Conservation (phyloP, 1,284 basidiomycete genomes). For the Polyporus tsugae region DNA sequence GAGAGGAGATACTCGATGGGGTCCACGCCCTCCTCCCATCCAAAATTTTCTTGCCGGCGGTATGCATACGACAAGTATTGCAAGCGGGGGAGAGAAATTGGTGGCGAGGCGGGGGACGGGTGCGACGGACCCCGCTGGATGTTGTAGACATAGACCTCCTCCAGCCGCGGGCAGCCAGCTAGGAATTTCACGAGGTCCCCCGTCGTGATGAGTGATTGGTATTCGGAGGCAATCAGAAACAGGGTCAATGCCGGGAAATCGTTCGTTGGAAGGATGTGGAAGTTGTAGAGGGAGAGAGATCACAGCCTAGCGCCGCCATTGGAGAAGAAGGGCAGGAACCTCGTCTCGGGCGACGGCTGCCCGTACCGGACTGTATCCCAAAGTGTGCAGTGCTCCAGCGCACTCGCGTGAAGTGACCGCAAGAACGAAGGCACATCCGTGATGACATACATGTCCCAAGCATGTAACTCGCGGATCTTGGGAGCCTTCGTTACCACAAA, state of each 20-base stretch:
- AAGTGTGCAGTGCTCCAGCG: neutral
- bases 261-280: slow-evolving; percentile 7
- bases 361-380: no score
- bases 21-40: neutral
- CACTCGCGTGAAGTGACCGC: neutral
- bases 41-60: neutral
- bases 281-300: neutral
- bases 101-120: neutral
- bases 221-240: neutral
- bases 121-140: no score
- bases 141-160: slow-evolving; percentile 9
- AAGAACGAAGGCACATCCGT: neutral
- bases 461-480: neutral
- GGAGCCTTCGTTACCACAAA: neutral
- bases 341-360: neutral
- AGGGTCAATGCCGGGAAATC: slow-evolving; percentile 4
- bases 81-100: neutral
- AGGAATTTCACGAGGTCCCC: slow-evolving; percentile 10
- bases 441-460: no score
- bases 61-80: slow-evolving; percentile 3
- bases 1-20: neutral
- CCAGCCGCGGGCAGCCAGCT: slow-evolving; percentile 3
- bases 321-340: neutral
- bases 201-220: neutral
- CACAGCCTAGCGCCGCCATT: neutral